Conservation (phyloP, 2,329 filamentous ascomycete genomes). For the Colletotrichum horii region DNA sequence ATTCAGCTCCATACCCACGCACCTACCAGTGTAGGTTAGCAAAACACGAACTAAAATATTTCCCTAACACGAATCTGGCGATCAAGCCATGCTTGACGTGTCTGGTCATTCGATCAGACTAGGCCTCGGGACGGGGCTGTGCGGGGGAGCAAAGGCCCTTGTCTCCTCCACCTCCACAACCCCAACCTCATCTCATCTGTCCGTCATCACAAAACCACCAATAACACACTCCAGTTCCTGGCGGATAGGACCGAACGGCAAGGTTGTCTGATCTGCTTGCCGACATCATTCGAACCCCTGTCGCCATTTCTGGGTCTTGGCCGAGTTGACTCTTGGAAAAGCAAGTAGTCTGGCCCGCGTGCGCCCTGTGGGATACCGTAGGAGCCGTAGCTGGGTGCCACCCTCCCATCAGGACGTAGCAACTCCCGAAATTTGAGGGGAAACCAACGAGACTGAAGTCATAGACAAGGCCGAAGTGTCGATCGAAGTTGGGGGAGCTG, state of each 20-base stretch:
- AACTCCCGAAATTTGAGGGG: neutral
- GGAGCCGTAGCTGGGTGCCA: neutral
- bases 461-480: neutral
- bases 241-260: slow-evolving; percentile 14
- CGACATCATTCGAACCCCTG: slow-evolving; percentile 8
- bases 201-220: neutral
- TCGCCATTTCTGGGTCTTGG: neutral
- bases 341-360: neutral
- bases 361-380: neutral
- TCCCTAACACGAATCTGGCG: neutral
- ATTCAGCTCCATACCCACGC: neutral
- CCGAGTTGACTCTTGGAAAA: neutral
- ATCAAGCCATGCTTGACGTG: neutral
- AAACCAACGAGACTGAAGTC: neutral
- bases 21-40: neutral
- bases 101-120: slow-evolving; percentile 12
- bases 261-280: slow-evolving; percentile 17
- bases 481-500: neutral
- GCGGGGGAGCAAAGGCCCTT: slow-evolving; percentile 11
- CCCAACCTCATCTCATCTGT: neutral
- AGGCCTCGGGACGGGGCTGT: slow-evolving; percentile 3
- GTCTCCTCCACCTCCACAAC: neutral
- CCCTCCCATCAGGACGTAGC: neutral
- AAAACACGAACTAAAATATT: neutral
- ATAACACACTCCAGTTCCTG: slow-evolving; percentile 5